Base-by-base conservation (phyloP, 768 basidiomycete genomes). In the Boletellus ananiceps region DNA sequence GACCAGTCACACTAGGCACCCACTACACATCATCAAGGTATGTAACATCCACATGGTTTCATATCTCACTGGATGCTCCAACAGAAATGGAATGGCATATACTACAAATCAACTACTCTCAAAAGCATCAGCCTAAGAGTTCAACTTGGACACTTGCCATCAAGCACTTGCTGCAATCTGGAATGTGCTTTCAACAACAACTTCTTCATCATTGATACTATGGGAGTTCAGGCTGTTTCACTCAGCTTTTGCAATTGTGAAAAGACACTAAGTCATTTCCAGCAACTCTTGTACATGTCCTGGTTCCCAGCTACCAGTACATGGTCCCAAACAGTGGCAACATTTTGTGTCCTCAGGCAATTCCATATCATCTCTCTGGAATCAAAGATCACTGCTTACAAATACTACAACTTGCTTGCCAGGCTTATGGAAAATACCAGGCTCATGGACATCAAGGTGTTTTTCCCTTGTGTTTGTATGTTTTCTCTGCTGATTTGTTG, bases 361-460 rank as follows among this genome's bases (percentile, higher is more conserved):
- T 52, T 19, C 11, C 47, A 52, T 4, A 32, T 52, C 16, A 33
- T 52, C 5, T 52, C 47, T 1, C 42, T 52, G 1, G 58, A 63
- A 25, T 66, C 67, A 3, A 72, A 72, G 33, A 35, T 61, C 0
- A 64, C 67, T 0, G 49, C 48, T 0, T 65, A 66, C 29, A 63
- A 75, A 11, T 70, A 60, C 38, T 68, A 70, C 46, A 44, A 38
- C 18, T 48, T 57, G 0, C 39, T 75, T 1, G 54, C 55, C 0
- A 47, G 55, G 0, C 34, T 49, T 12, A 63, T 60, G 0, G 54
- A 71, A 34, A 68, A 71, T 44, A 59, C 61, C 0, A 6, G 66
- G 64, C 0, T 45, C 52, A 2, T 44, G 45, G 2, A 46, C 48
- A 3, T 47, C 50, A 1, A 58, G 62, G 50, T 21, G 8, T 4